These are phyloP conservation scores for Geosmithia putterillii DNA, from an alignment of 2,329 filamentous ascomycete genomes.

Conservation along the genomic window DNA sequence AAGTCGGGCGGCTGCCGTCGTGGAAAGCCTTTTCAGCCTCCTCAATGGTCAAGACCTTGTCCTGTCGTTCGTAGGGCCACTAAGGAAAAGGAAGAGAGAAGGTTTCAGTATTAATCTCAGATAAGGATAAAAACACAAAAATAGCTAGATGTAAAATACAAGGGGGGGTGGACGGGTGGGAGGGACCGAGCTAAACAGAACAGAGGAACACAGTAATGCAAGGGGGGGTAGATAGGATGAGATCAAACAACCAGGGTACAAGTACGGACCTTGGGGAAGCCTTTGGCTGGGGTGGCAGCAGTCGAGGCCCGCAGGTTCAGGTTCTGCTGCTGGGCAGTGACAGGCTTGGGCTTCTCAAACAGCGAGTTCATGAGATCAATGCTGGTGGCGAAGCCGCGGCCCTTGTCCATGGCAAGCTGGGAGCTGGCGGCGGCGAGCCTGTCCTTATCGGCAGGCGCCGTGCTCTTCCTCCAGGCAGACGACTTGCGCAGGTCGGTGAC, in stretches of 20 bases:
- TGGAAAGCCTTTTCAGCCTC: constrained; percentile 57
- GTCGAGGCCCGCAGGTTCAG: constrained; percentile 39
- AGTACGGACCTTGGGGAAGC: constrained; percentile 89
- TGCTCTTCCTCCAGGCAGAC: constrained; percentile 20
- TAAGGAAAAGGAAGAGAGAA: constrained; percentile 28
- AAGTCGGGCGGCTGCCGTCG: constrained; percentile 63
- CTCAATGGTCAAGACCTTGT: constrained; percentile 55
- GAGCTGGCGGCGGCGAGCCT: constrained; percentile 14
- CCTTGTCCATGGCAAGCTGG: constrained; percentile 27
- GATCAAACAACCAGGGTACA: constrained; percentile 26
- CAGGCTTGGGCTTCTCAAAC: constrained; percentile 61
- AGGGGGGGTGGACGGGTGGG: too few species aligned
- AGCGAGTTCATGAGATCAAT: constrained; percentile 96
- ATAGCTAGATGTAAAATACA: constrained; percentile 19
- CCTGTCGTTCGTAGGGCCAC: constrained; percentile 78
- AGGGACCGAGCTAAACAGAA: too few species aligned
- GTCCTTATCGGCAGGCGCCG: constrained; percentile 12
- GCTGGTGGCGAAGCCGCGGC: constrained; percentile 66
- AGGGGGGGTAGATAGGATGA: constrained; percentile 3
- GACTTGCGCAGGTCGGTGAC: constrained; percentile 35
- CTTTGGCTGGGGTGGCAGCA: constrained; percentile 33
- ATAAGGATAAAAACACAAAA: constrained; percentile 32
- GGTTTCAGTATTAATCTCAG: neutral
- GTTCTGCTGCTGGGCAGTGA: constrained; percentile 13
- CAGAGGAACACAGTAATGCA: constrained; percentile 15